These are phyloP conservation scores for Auricularia auricula-judae DNA, from an alignment of 768 basidiomycete species.

Conservation along the genomic window DNA sequence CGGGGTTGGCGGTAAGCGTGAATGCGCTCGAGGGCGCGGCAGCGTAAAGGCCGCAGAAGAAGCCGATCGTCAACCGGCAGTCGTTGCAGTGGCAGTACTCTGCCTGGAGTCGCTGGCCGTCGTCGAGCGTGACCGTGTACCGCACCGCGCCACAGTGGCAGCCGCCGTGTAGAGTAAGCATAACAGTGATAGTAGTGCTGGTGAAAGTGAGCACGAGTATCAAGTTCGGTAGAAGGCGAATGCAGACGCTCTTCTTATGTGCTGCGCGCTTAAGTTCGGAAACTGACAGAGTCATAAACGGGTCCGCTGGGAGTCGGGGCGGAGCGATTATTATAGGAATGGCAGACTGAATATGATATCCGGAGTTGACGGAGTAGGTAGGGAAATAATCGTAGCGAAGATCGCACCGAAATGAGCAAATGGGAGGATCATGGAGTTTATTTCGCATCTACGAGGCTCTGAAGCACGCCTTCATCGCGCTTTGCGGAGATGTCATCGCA, in stretches of 20 bases:
- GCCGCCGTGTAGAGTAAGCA: not conserved
- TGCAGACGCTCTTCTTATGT: too few species aligned
- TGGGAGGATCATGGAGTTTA: not conserved
- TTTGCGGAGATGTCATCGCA: slow-evolving; percentile 10
- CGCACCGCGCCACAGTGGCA: not conserved
- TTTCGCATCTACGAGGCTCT: not conserved
- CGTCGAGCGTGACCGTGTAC: not conserved
- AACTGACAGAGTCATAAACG: too few species aligned
- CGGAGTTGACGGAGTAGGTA: too few species aligned
- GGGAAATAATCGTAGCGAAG: too few species aligned
- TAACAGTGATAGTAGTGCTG: not conserved
- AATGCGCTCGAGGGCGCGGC: not conserved
- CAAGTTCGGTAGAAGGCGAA: too few species aligned
- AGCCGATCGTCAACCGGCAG: not conserved
- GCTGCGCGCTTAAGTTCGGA: too few species aligned
- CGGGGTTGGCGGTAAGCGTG: not conserved
- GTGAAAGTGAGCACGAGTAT: not conserved
- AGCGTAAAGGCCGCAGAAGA: not conserved
- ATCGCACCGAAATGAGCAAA: too few species aligned
- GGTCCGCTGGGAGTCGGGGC: too few species aligned
- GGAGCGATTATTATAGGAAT: too few species aligned
- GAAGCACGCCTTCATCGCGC: not conserved
- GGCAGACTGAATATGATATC: too few species aligned
- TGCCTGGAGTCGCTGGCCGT: not conserved
- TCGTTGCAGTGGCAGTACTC: not conserved